Evolutionary conservation across 2,329 filamentous ascomycete genomes (phyloP), one percentile per base, ranked within the genome.

Genomic region (Lachnum nothofagi): DNA sequence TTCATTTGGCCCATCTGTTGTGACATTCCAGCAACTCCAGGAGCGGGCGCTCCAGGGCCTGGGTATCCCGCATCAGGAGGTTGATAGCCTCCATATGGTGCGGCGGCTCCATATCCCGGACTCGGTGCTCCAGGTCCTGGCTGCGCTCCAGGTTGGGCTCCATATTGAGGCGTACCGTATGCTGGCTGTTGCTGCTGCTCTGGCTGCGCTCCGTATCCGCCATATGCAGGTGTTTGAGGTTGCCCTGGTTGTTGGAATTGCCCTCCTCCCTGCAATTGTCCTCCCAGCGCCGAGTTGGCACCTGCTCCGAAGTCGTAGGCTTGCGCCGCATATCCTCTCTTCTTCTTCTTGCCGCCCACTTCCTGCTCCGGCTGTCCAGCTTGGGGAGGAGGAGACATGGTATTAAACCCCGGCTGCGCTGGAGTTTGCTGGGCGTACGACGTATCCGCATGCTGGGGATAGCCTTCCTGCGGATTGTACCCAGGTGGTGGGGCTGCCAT

Each of bases 221-320:
- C 61, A 62, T 70, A 65, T 55, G 65, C 51, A 61, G 67, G 59
- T 53, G 61, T 59, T 63, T 65, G 56, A 53, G 63, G 58, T 66
- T 27, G 25, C 25, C n/a, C n/a, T n/a, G n/a, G n/a, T n/a, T 70
- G 55, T 58, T 62, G 48, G 68, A 74, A 62, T 70, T 70, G 49
- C 66, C 68, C 53, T 67, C 69, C 63, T 72, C 67, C 80, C 39
- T 84, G 81, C 40, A 82, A 72, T 60, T 86, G 83, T 61, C 88
- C 88, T 23, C 81, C 83, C 66, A 56, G 68, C 43, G 73, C 78
- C 49, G 86, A 83, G 77, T 97, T 97, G 64, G 87, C 88, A 62
- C 91, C 93, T 43, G 80, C 79, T 43, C 87, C 89, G 62, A 97
- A 93, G 51, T 95, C 91, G 69, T 95, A 98, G 39, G 91, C 91